A percentile compares a stretch with the other conserved stretches of the same genome.
These are phyloP conservation scores for Salix dunnii DNA, from an alignment of 345 rosid genomes.

Conservation along the genomic window DNA sequence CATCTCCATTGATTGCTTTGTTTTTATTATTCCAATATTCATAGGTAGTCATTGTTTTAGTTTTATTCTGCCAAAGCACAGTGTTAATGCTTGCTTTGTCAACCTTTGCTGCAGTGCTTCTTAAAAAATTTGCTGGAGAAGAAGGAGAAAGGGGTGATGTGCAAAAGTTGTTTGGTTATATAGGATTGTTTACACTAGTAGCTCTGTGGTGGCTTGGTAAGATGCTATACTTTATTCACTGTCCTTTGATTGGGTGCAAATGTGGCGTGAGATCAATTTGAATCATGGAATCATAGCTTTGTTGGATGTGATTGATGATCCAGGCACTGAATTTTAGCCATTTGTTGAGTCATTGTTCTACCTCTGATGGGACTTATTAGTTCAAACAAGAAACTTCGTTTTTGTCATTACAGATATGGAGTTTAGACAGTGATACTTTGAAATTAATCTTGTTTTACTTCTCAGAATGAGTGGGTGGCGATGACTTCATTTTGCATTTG, in stretches of 20 bases:
- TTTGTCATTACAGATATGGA: not conserved
- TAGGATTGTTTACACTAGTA: constrained; percentile 92
- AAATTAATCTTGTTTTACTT: not conserved
- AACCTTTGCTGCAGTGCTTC: constrained; percentile 68
- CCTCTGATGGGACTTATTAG: not conserved
- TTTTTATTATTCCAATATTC: not conserved
- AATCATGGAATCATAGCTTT: not conserved
- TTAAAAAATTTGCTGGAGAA: constrained; percentile 91
- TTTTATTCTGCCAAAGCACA: constrained; percentile 1
- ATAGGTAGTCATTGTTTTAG: not conserved
- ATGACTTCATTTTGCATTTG: not conserved
- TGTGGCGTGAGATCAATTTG: not conserved
- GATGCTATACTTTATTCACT: constrained; percentile 8
- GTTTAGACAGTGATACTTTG: not conserved
- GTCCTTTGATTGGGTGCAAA: constrained; percentile 6
- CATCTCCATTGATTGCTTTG: not conserved
- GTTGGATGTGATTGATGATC: not conserved
- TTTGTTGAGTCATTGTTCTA: not conserved
- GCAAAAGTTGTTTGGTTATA: constrained; percentile 95
- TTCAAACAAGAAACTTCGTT: not conserved
- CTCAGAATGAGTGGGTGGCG: not conserved
- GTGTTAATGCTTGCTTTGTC: constrained; percentile 2
- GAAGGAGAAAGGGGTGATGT: constrained; percentile 93
- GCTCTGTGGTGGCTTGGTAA: constrained; percentile 99
- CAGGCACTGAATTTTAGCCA: not conserved